Evolutionary conservation across 441 rosid genomes (phyloP), one percentile per base, ranked within the genome.

Genomic region (Populus tomentosa): DNA sequence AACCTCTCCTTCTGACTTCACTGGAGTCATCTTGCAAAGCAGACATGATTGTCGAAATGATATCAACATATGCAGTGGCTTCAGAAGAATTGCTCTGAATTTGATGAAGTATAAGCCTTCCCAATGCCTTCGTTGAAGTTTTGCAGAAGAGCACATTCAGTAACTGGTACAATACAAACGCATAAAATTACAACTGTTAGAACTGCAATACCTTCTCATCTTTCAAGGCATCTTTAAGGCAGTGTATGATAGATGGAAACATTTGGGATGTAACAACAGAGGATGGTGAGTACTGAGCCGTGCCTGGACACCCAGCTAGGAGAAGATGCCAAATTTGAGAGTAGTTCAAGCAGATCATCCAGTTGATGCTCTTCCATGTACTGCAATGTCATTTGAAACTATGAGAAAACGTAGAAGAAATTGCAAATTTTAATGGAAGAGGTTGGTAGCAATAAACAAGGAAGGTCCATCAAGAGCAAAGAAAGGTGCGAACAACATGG

Each of bases 1-100:
- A 88, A 30, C 90, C 96, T 84, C 94, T 91, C 84, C 98, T 91
- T 80, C 98, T 87, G 76, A 94, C 98, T 87, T 97, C 98, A 79
- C 99, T 97, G 26, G 99, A 97, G 80, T 97, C 99, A 83, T 97
- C 99, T 38, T 79, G 90, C 86, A 97, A 84, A 70, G 95, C 94
- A 40, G 89, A 87, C 72, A 91, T 93, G 35, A 92, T 67, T 2
- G 91, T 80, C 64, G 88, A 87, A 69, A 94, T 80, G 77, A 88
- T 77, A 84, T 94, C 97, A 5, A 75, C 81, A 35, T 85, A 84
- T 65, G 81, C 72, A 63, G 80, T 35, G 32, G 85, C 72, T 83
- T 86, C 89, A 46, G 88, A 85, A 69, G 91, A 90, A 81, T 90
- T 91, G 32, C 59, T 87, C 75, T 84, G 86, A 73, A 85, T 81